Evolutionary conservation across 805 yeast genomes (phyloP).

Genomic region (Starmerella floris): DNA sequence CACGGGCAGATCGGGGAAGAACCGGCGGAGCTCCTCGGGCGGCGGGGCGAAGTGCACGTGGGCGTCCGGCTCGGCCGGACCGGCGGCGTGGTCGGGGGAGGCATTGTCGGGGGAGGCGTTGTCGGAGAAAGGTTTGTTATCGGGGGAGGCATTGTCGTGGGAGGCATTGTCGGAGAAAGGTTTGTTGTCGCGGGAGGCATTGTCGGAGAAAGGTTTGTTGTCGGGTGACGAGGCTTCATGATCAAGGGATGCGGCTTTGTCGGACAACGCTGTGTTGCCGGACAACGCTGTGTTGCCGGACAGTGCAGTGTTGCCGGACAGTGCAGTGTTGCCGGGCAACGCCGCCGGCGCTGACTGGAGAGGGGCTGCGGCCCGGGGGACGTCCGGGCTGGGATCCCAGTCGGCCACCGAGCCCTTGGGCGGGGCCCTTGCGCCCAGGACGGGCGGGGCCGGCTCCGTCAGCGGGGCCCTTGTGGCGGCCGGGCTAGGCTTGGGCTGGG

Average conservation of each 20-base stretch:
- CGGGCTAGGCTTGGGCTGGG: conserved; percentile 9
- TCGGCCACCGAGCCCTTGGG: conserved; percentile 6
- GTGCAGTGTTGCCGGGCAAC: no score
- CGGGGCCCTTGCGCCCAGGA: conserved; percentile 1
- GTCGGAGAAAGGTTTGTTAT: not conserved
- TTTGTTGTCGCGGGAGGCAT: not conserved
- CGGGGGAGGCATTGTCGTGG: not conserved
- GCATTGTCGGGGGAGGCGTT: conserved; percentile 16
- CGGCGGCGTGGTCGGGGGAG: no score
- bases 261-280: no score
- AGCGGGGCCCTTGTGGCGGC: not conserved
- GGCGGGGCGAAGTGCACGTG: conserved; percentile 37
- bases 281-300: no score
- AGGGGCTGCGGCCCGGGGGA: no score
- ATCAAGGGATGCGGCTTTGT: no score
- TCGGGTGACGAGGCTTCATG: no score
- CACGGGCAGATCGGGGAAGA: conserved; percentile 77
- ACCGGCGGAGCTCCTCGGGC: conserved; percentile 63
- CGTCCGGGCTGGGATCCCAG: conserved; percentile 9
- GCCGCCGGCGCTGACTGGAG: no score
- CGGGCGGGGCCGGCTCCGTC: not conserved
- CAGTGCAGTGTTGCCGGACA: no score
- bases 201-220: no score
- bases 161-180: not conserved
- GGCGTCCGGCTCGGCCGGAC: not conserved